Conservation (phyloP, 73 alveolate genomes). For the Tetrahymena thermophila region DNA sequence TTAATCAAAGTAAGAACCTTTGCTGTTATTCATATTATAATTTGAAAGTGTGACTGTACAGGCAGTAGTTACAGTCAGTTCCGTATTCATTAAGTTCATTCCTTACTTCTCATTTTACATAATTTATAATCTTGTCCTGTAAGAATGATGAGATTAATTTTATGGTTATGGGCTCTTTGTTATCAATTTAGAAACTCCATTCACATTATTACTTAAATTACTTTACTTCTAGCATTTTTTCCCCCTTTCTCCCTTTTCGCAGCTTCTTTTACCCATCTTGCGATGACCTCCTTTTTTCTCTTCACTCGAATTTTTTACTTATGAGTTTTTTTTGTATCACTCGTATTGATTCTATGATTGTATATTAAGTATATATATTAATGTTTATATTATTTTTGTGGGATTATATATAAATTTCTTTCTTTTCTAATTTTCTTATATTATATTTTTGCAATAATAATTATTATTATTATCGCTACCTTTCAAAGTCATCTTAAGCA, state of each 20-base stretch:
- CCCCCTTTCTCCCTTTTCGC: slow-evolving; percentile 2
- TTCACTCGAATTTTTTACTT: neutral
- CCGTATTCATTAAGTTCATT: neutral
- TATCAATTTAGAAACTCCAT: neutral
- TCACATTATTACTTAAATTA: neutral
- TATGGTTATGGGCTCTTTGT: neutral
- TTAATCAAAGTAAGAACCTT: neutral
- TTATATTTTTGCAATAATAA: neutral
- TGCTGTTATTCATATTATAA: neutral
- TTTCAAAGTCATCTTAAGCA: neutral
- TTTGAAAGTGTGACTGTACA: neutral
- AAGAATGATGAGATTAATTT: neutral
- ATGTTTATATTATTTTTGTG: neutral
- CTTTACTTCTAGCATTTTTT: neutral
- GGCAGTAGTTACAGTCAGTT: neutral
- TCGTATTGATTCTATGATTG: neutral
- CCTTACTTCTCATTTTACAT: neutral
- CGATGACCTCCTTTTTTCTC: neutral
- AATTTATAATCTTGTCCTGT: neutral
- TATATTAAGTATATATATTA: neutral
- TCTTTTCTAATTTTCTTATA: neutral
- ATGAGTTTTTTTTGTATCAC: neutral
- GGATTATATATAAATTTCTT: neutral
- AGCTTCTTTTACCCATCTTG: slow-evolving; percentile 1
- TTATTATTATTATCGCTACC: neutral